Percentiles rank a stretch among this genome's conserved stretches.
These are phyloP conservation scores for Deinandra increscens DNA, from an alignment of 129 eudicot species.

Conservation along the genomic window DNA sequence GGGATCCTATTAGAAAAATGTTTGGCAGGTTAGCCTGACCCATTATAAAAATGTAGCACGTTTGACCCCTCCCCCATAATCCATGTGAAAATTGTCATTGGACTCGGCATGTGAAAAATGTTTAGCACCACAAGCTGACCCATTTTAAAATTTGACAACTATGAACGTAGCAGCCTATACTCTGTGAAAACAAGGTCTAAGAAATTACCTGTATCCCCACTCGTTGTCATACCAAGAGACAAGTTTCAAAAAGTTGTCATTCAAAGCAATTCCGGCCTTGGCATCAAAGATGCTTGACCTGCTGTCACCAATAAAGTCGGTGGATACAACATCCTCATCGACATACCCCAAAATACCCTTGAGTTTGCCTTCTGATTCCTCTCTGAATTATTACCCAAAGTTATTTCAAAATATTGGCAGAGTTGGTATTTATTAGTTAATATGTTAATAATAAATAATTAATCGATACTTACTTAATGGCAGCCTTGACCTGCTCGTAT, in stretches of 20 bases:
- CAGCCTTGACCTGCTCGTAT: slow-evolving; percentile 79
- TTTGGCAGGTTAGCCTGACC: too few species aligned
- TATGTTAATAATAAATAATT: background rate
- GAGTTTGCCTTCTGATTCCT: slow-evolving; percentile 77
- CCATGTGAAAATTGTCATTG: too few species aligned
- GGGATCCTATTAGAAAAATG: too few species aligned
- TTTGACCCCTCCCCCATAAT: too few species aligned
- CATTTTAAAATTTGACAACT: too few species aligned
- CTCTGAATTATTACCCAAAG: slow-evolving; percentile 40
- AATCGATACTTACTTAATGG: slow-evolving; percentile 55
- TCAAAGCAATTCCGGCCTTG: slow-evolving; percentile 91
- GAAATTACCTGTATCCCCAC: slow-evolving; percentile 84
- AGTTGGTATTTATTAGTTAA: background rate
- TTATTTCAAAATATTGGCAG: background rate
- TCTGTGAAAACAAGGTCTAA: background rate
- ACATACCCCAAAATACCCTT: slow-evolving; percentile 86
- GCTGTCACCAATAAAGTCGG: slow-evolving; percentile 89
- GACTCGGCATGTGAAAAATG: too few species aligned
- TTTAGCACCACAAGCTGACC: too few species aligned
- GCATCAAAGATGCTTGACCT: slow-evolving; percentile 92
- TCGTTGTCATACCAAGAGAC: slow-evolving; percentile 94
- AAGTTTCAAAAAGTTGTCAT: slow-evolving; percentile 63
- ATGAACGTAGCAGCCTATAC: too few species aligned
- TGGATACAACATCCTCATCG: slow-evolving; percentile 82
- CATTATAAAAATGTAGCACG: too few species aligned